These are phyloP conservation scores for Haberlea rhodopensis DNA, from an alignment of 257 asterid species.

Conservation along the genomic window DNA sequence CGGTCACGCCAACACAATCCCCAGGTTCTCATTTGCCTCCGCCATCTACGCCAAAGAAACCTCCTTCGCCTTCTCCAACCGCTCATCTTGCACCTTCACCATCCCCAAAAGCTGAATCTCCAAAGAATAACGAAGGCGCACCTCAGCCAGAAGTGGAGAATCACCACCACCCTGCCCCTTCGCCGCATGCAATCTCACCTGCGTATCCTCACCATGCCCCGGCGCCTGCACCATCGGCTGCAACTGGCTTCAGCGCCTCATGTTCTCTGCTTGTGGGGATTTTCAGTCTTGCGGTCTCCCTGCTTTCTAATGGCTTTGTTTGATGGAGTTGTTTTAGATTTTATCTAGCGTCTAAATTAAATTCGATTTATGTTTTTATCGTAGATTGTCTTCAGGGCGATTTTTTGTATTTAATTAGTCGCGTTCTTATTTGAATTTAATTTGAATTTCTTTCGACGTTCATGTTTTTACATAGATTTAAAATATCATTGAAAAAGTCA, in stretches of 20 bases:
- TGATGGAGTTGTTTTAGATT: slow-evolving; percentile 10
- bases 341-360: neutral
- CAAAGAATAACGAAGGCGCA: neutral
- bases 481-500: too few species aligned
- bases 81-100: slow-evolving; percentile 20
- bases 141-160: slow-evolving; percentile 11
- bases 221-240: slow-evolving; percentile 33
- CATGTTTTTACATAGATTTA: too few species aligned
- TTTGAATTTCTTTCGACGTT: too few species aligned
- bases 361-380: too few species aligned
- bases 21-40: neutral
- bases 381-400: too few species aligned
- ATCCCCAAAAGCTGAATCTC: slow-evolving; percentile 21
- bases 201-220: slow-evolving; percentile 21
- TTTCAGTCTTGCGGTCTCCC: slow-evolving; percentile 14
- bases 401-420: too few species aligned
- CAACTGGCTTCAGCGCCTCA: slow-evolving; percentile 19
- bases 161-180: slow-evolving; percentile 8
- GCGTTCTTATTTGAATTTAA: too few species aligned
- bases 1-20: neutral
- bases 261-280: slow-evolving; percentile 11
- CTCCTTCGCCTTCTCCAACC: slow-evolving; percentile 3
- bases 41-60: neutral
- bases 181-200: slow-evolving; percentile 5
- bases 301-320: slow-evolving; percentile 17